Evolutionary conservation across 73 alveolate species (phyloP).

Genomic region (Paramecium sexaurelia): DNA sequence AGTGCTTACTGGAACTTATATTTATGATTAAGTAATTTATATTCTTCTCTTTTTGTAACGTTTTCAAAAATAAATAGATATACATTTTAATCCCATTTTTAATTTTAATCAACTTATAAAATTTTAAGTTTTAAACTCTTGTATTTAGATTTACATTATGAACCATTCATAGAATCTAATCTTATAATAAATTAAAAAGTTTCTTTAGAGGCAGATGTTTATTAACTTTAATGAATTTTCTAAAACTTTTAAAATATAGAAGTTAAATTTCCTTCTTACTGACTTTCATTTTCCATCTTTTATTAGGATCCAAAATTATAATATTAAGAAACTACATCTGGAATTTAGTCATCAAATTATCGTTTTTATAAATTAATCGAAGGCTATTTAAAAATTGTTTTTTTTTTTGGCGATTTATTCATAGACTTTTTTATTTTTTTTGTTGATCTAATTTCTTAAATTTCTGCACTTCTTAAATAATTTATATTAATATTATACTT

Average conservation of each 20-base stretch:
- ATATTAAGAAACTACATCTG: not conserved
- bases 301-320: not conserved
- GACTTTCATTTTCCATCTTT: not conserved
- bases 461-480: not conserved
- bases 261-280: not conserved
- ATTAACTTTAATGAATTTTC: not conserved
- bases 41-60: constrained; percentile 1
- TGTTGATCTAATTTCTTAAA: not conserved
- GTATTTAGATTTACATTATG: not conserved
- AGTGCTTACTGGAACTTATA: not conserved
- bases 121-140: not conserved
- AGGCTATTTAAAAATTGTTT: not conserved
- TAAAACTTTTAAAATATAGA: not conserved
- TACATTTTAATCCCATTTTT: not conserved
- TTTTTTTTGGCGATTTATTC: not conserved
- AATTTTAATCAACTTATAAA: not conserved
- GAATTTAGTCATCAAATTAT: not conserved
- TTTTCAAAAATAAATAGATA: constrained; percentile 27
- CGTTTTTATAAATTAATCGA: not conserved
- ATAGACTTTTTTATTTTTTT: not conserved
- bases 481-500: not conserved
- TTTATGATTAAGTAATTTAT: constrained; percentile 21
- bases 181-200: not conserved
- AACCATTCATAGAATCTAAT: not conserved
- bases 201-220: not conserved